Percentiles rank a stretch among this genome's conserved stretches.
These are phyloP conservation scores for Cystobasidium sp. DNA, from an alignment of 1,284 basidiomycete genomes.

Conservation along the genomic window DNA sequence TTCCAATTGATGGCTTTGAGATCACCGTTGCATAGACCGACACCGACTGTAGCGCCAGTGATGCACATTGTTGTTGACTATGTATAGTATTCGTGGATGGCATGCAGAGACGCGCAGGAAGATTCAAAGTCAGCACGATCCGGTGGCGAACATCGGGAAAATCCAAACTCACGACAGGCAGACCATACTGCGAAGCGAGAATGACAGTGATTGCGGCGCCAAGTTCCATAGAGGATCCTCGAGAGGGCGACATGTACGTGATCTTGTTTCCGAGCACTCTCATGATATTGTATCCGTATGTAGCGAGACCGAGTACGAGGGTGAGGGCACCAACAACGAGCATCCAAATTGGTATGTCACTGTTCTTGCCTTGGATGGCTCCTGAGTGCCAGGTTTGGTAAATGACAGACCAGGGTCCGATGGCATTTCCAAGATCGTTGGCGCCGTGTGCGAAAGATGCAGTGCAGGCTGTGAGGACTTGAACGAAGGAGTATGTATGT, in stretches of 20 bases:
- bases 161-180: conserved; percentile 46
- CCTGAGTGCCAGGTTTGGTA: conserved; percentile 57
- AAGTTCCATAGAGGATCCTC: conserved; percentile 62
- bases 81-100: conserved; percentile 45
- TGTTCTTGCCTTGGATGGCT: conserved; percentile 54
- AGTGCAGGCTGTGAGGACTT: conserved; percentile 62
- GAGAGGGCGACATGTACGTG: conserved; percentile 60
- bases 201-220: conserved; percentile 60
- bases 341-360: conserved; percentile 60
- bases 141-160: no score
- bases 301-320: conserved; percentile 60
- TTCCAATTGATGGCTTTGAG: conserved; percentile 56
- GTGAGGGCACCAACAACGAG: conserved; percentile 58
- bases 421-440: conserved; percentile 57
- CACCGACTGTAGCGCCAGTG: conserved; percentile 60
- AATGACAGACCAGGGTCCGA: conserved; percentile 59
- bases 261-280: conserved; percentile 56
- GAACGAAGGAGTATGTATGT: conserved; percentile 62
- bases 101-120: not conserved
- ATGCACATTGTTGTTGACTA: conserved; percentile 58
- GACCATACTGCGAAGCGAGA: conserved; percentile 58
- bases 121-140: not conserved
- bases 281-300: conserved; percentile 57
- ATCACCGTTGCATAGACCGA: conserved; percentile 59
- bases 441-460: conserved; percentile 61